Percentiles rank a stretch among this genome's conserved stretches.
phyloP scores from a whole-genome alignment of 164 flowering plant genomes.

The Berberis thunbergii region DNA sequence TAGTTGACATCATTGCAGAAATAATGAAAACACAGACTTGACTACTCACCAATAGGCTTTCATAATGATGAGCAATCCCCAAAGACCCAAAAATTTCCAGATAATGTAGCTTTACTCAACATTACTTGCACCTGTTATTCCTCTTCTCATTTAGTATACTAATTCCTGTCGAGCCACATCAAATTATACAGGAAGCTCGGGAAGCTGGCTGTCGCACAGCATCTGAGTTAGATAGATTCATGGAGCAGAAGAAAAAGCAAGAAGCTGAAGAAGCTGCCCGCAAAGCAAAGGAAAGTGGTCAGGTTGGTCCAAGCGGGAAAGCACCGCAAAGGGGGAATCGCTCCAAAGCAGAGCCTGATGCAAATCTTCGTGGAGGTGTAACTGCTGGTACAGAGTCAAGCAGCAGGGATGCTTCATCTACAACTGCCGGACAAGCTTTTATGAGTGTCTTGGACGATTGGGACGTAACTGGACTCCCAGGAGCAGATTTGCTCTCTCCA shows the following conservation, averaged over 20 bases:
- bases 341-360: slow-evolving; percentile 37
- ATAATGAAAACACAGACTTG: too few relatives aligned
- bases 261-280: slow-evolving; percentile 59
- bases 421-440: slow-evolving; percentile 15
- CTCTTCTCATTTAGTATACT: too few relatives aligned
- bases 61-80: too few relatives aligned
- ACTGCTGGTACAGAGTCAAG: slow-evolving; percentile 21
- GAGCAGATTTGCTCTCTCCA: slow-evolving; percentile 68
- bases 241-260: slow-evolving; percentile 46
- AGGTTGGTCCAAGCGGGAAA: slow-evolving; percentile 46
- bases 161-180: background rate
- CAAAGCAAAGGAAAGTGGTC: slow-evolving; percentile 37
- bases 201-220: slow-evolving; percentile 77
- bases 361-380: slow-evolving; percentile 28
- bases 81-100: too few relatives aligned
- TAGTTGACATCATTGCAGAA: too few relatives aligned
- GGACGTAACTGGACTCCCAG: slow-evolving; percentile 73
- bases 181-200: slow-evolving; percentile 57
- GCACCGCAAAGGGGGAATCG: slow-evolving; percentile 31
- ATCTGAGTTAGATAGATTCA: slow-evolving; percentile 61
- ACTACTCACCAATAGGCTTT: too few relatives aligned
- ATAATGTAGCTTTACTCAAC: too few relatives aligned
- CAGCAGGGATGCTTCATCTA: background rate
- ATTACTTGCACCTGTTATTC: too few relatives aligned
- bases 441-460: slow-evolving; percentile 39